Evolutionary conservation across 2,329 filamentous ascomycete species (phyloP).

Genomic region (Neofusicoccum parvum): DNA sequence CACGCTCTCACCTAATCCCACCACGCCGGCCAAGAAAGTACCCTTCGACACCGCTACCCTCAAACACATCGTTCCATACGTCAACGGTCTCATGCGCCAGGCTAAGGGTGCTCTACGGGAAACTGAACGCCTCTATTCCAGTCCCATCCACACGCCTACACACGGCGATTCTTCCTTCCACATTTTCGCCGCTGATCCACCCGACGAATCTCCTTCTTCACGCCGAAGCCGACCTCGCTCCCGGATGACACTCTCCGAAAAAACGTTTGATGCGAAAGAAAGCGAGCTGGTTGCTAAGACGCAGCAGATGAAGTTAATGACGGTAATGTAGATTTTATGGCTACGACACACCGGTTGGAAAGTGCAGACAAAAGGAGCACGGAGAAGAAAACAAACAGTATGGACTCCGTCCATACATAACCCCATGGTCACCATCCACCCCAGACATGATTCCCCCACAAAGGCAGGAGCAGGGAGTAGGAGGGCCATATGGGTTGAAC

Average conservation of each 20-base stretch:
- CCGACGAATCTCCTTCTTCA: conserved; percentile 20
- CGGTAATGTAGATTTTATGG: conserved; percentile 37
- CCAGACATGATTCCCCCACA: conserved; percentile 2
- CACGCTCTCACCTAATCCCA: conserved; percentile 29
- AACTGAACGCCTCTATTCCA: conserved; percentile 51
- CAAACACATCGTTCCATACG: conserved; percentile 61
- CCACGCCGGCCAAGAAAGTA: conserved; percentile 55
- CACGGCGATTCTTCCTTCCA: conserved; percentile 36
- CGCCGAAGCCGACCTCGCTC: conserved; percentile 10
- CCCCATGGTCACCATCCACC: not conserved
- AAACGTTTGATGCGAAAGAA: conserved; percentile 17
- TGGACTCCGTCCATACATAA: not conserved
- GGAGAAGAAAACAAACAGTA: not conserved
- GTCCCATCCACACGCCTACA: conserved; percentile 41
- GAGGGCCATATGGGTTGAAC: not conserved
- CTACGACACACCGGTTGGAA: not conserved
- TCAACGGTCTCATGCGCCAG: conserved; percentile 50
- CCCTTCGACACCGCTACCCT: conserved; percentile 68
- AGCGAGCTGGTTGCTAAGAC: conserved; percentile 16
- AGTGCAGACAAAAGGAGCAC: not conserved
- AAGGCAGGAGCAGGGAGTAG: conserved; percentile 8
- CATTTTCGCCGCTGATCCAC: conserved; percentile 29
- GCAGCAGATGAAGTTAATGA: conserved; percentile 44
- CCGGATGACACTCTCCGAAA: conserved; percentile 10
- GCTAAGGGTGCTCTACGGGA: conserved; percentile 52